These are phyloP conservation scores for Actinomortierella wolfii DNA, from an alignment of 371 early-diverging fungal species.

Conservation along the genomic window DNA sequence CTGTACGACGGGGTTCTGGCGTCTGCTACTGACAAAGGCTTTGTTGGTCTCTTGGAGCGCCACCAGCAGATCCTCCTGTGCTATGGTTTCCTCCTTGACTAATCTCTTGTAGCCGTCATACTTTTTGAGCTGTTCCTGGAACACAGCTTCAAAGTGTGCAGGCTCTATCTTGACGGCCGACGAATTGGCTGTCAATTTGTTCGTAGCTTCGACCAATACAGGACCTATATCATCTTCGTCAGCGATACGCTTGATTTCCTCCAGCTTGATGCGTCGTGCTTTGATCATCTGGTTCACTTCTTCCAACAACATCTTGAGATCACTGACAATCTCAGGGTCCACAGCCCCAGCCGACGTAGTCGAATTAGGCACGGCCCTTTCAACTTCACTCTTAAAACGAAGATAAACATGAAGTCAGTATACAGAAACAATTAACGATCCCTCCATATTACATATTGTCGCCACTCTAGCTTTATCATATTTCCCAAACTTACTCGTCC, in stretches of 20 bases:
- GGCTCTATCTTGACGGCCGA: constrained; percentile 72
- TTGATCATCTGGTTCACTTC: constrained; percentile 54
- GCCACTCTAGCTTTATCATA: background rate
- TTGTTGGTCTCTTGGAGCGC: constrained; percentile 65
- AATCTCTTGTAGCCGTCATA: constrained; percentile 64
- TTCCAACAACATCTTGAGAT: constrained; percentile 55
- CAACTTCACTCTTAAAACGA: constrained; percentile 45
- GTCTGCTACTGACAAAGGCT: constrained; percentile 62
- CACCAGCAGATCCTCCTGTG: constrained; percentile 66
- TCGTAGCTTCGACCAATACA: constrained; percentile 49
- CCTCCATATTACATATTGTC: too few species aligned
- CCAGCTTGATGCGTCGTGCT: constrained; percentile 56
- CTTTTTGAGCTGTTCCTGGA: constrained; percentile 64
- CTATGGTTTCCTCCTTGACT: constrained; percentile 62
- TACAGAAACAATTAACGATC: too few species aligned
- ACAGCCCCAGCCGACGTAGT: constrained; percentile 45
- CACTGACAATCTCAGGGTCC: constrained; percentile 53
- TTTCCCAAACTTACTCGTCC: constrained; percentile 25
- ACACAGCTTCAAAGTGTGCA: constrained; percentile 72
- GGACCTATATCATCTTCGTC: constrained; percentile 75
- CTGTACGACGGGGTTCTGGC: constrained; percentile 52
- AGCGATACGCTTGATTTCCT: constrained; percentile 59
- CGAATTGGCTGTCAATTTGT: constrained; percentile 51
- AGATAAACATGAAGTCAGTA: background rate
- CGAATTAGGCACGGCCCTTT: constrained; percentile 54